Conservation (phyloP, 2,329 filamentous ascomycete species). For the Calonectria crousiana region DNA sequence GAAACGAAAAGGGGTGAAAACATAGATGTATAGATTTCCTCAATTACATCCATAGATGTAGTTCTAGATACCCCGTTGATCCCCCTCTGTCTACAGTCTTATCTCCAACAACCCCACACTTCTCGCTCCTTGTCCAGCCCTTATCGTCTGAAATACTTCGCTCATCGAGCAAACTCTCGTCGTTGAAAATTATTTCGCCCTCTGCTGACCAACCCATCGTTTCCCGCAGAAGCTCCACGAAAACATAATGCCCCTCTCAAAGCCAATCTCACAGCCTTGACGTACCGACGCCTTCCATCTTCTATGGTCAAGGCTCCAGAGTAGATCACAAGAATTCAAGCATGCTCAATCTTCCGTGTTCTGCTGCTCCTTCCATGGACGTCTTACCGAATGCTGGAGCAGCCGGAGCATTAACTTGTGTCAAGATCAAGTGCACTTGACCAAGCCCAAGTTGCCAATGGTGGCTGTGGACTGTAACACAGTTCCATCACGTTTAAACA, state of each 20-base stretch:
- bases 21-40: background rate
- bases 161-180: background rate
- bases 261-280: background rate
- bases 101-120: background rate
- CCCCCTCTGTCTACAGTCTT: background rate
- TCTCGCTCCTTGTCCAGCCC: background rate
- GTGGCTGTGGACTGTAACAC: conserved; percentile 11
- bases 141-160: background rate
- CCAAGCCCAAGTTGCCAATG: background rate
- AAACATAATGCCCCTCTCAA: rapidly evolving
- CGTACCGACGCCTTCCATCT: background rate
- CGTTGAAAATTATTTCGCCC: background rate
- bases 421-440: background rate
- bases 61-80: background rate
- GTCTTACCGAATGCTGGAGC: rapidly evolving
- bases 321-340: background rate
- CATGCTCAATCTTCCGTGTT: conserved; percentile 10
- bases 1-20: too few species aligned
- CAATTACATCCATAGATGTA: background rate
- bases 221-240: background rate
- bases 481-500: background rate
- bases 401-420: background rate
- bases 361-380: conserved; percentile 16
- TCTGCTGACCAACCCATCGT: background rate
- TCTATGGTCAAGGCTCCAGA: background rate